Base-by-base conservation (phyloP, 768 basidiomycete genomes). In the Suillus cothurnatus region DNA sequence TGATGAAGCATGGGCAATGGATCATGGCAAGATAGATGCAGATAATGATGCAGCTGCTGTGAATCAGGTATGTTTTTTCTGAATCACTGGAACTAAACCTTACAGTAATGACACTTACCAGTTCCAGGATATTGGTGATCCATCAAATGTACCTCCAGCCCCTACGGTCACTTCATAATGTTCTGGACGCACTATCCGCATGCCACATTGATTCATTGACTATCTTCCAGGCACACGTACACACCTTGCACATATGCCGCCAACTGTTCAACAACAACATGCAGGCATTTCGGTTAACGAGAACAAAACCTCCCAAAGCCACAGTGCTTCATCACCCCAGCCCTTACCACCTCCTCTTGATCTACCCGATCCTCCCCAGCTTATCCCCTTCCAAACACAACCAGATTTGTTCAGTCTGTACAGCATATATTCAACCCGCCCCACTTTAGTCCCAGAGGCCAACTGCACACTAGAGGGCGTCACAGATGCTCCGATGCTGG, bases 161-260 rank as follows among this genome's bases (percentile, higher is more conserved):
- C 23, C 36, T 23, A 19, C 19, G 11, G 23, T 63, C 17, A 23
- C 55, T 4, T 63, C 62, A n/a, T 23, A 53, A 49, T 8, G 12
- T 28, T 63, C 62, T 9, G 62, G 62, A 36, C 36, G 36, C 39
- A 23, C 34, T 26, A 56, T 63, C 14, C 6, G 52, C 23, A 57
- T 63, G 62, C 62, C 62, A 14, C 49, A 2, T 26, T 15, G 53
- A 28, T 63, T 63, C 15, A 3, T 28, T 17, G 23, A 63, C 28
- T 63, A 36, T 36, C 62, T 63, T 19, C 62, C 52, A 26, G 62
- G 53, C 19, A 41, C 17, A 26, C 3, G 36, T 23, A 57, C 53
- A 12, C 53, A 61, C 28, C 55, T 57, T 11, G 53, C 56, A 55
- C 62, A 63, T 38, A 63, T 63, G 62, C 62, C 62, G 15, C 26